Conservation (phyloP, 129 eudicot genomes). For the Artemisia tridentata region DNA sequence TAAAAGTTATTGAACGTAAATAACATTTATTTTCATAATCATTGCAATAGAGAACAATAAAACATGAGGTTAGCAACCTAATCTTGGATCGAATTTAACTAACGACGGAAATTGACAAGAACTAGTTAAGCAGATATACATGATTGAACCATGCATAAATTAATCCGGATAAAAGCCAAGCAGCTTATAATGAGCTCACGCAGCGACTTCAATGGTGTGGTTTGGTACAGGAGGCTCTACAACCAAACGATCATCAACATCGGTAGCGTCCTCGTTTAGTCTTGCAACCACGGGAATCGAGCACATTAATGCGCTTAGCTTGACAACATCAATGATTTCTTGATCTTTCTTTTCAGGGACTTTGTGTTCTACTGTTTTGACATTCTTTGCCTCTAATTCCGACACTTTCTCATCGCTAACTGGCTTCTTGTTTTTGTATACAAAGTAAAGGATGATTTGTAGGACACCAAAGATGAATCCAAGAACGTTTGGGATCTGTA, state of each 20-base stretch:
- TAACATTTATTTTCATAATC: conserved; percentile 26
- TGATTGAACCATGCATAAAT: conserved; percentile 6
- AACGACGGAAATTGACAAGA: not conserved
- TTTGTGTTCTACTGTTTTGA: conserved; percentile 24
- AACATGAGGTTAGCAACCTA: conserved; percentile 29
- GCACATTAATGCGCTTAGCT: conserved; percentile 41
- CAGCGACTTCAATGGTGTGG: conserved; percentile 35
- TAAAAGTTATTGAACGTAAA: conserved; percentile 24
- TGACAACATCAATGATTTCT: conserved; percentile 52
- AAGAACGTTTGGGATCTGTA: conserved; percentile 60
- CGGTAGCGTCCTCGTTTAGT: conserved; percentile 9
- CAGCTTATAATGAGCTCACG: conserved; percentile 11
- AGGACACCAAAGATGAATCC: conserved; percentile 59
- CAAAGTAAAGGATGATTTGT: conserved; percentile 56
- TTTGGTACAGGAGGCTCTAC: conserved; percentile 15
- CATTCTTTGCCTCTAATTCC: conserved; percentile 27
- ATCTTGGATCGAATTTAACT: conserved; percentile 22
- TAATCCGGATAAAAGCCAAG: not conserved
- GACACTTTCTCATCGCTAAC: conserved; percentile 33
- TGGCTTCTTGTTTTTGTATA: conserved; percentile 48
- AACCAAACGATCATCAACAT: conserved; percentile 22
- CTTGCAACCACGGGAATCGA: conserved; percentile 35
- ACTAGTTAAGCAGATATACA: conserved; percentile 28
- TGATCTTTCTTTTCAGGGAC: conserved; percentile 27
- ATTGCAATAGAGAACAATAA: conserved; percentile 29